These are phyloP conservation scores for Debaryomycetaceae sp. DNA, from an alignment of 1,139 yeast species.

Conservation along the genomic window DNA sequence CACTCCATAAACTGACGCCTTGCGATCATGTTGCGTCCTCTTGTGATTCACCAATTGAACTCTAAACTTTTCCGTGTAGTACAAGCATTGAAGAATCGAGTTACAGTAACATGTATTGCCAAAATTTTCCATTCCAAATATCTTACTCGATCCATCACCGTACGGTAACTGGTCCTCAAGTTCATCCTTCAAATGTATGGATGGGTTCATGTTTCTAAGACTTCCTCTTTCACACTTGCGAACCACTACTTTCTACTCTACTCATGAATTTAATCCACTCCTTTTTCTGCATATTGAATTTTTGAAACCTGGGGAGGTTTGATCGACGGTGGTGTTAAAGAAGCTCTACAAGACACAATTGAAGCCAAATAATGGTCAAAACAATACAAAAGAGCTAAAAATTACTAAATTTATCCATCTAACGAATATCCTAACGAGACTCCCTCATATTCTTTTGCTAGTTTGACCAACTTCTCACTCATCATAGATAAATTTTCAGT, in stretches of 20 bases:
- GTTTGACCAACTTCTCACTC: slow-evolving; percentile 30
- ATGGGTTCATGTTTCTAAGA: not conserved
- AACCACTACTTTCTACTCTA: not conserved
- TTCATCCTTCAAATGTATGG: too few relatives aligned
- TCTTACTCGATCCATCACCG: slow-evolving; percentile 68
- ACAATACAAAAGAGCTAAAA: not conserved
- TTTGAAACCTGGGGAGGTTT: not conserved
- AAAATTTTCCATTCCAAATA: slow-evolving; percentile 93
- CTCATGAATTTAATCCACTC: not conserved
- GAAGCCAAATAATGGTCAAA: not conserved
- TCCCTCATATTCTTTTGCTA: slow-evolving; percentile 40
- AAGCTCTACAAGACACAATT: not conserved
- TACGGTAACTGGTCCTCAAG: slow-evolving; percentile 24
- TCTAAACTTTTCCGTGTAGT: slow-evolving; percentile 69
- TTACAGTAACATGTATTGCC: slow-evolving; percentile 96
- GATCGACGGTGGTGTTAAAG: not conserved
- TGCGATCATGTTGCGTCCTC: slow-evolving; percentile 33
- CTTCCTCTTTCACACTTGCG: slow-evolving; percentile 1
- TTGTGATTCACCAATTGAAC: slow-evolving; percentile 44
- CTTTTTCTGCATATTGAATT: not conserved
- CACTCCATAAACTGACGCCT: slow-evolving; percentile 38
- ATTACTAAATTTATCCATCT: slow-evolving; percentile 28
- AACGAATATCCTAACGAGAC: slow-evolving; percentile 43
- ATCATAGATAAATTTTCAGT: slow-evolving; percentile 33
- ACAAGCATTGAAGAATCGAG: slow-evolving; percentile 85